Base-by-base conservation (phyloP, 2,329 filamentous ascomycete genomes). In the Trichoderma lentiforme region DNA sequence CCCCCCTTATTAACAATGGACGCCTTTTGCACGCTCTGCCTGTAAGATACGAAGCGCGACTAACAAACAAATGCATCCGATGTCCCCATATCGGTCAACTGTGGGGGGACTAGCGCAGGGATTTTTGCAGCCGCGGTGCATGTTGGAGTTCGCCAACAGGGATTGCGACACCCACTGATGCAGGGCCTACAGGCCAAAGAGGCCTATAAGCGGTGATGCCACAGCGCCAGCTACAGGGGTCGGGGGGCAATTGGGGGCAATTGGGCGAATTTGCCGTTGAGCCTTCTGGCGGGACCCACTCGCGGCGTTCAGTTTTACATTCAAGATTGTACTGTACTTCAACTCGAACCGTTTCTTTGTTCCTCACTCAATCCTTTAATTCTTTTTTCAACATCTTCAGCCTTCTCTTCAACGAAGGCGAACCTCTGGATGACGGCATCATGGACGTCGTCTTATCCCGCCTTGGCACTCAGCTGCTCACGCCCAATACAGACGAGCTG, bases 391-490 rank as follows among this genome's bases (percentile, higher is more conserved):
- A 15, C 58, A 21, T 47, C 66, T 56, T 62, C 28, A 21, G 32
- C 30, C 57, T n/a, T 32, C 61, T 26, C 34, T 53, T 32, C 3
- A 73, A 65, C 71, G 68, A 72, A 64, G 64, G 57, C 26, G 43
- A 32, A 47, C 1, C 57, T 56, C 15, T 32, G 70, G 12, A 67
- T 70, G 57, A 28, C 61, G 39, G 70, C 61, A 57, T 67, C 74
- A 80, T 76, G 79, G 79, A 81, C 74, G 72, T 80, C 73, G 74
- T 78, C 73, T 77, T 80, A 58, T 75, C 78, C 74, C 79, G 78
- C 72, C 76, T 81, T 58, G 76, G 76, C 71, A 73, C 72, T 11
- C 74, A 78, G 71, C 77, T 80, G 67, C 78, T 80, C 70, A 79
- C 80, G 47, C 79, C 79, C 39, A 56, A 65, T 43, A 65, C 68